Base-by-base conservation (phyloP, 1,139 yeast species). In the Yamadazyma oceani region DNA sequence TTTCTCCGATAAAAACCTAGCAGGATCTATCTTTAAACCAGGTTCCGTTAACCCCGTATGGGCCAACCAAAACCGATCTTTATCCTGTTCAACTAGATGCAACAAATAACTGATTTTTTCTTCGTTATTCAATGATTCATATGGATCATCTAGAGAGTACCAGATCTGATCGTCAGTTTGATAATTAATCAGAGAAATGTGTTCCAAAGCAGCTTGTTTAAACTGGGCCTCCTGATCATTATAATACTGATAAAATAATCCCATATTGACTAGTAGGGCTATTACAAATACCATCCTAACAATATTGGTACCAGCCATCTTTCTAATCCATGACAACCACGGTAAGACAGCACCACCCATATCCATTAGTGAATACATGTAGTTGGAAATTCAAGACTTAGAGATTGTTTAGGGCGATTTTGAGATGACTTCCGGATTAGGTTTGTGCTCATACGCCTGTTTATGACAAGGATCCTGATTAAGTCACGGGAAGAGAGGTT, bases 11-110 rank as follows among this genome's bases (percentile, higher is more conserved):
- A 58, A 36, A 31, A 58, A 56, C 13, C 55, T 56, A 16, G 42
- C 36, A 5, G 62, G 57, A 11, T 50, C 45, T 23, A 60, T 48
- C 11, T 23, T 41, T 23, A 60, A 40, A 13, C 48, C 41, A 2
- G 61, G 60, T 21, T 55, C 51, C 11, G 55, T 53, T 12, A 57
- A 42, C 6, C 39, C 53, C 3, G 62, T 56, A 40, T 58, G 52
- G 14, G 62, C 63, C 17, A 60, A 40, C 66, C 66, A 60, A 41
- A 50, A 62, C 24, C 50, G 43, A 12, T 50, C 48, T 32, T 49
- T 47, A 32, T 60, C 61, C 8, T 49, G 41, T 10, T 48, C 49
- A 6, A 58, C 60, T 14, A 46, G 22, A 11, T 51, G 41, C 29
- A 64, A 46, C 19, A 64, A 46, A 25, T 50, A 51, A 7, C 62